Conservation (phyloP, 768 basidiomycete species). For the Lentinula aciculospora region DNA sequence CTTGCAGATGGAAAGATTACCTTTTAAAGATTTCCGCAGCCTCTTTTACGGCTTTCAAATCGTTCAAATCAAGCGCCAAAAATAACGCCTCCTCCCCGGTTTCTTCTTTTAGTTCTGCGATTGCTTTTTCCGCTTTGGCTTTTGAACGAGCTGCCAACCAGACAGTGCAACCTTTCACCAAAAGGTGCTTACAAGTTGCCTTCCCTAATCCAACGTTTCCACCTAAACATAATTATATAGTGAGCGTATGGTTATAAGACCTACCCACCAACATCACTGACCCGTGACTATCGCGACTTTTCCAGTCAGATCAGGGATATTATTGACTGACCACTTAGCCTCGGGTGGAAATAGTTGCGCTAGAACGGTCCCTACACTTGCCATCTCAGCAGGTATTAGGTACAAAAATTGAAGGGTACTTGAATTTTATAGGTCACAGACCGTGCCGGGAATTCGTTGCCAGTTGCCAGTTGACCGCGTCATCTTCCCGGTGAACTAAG, state of each 20-base stretch:
- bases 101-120: conserved; percentile 14
- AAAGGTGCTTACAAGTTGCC: neutral
- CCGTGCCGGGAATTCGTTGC: neutral
- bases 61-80: conserved; percentile 21
- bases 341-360: neutral
- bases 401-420: no score
- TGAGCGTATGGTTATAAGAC: neutral
- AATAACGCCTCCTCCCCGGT: conserved; percentile 17
- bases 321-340: neutral
- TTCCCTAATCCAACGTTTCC: neutral
- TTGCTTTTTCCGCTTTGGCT: conserved; percentile 12
- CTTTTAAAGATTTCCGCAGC: conserved; percentile 18
- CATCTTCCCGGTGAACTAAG: neutral
- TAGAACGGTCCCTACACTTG: neutral
- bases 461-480: neutral
- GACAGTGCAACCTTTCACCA: neutral
- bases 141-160: neutral
- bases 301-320: neutral
- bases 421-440: no score
- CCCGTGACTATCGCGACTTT: conserved; percentile 4
- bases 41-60: conserved; percentile 19
- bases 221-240: neutral
- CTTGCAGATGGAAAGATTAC: neutral
- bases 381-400: neutral
- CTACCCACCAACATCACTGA: neutral